These are phyloP conservation scores for Cicer arietinum DNA, from an alignment of 306 rosid species.

Conservation along the genomic window DNA sequence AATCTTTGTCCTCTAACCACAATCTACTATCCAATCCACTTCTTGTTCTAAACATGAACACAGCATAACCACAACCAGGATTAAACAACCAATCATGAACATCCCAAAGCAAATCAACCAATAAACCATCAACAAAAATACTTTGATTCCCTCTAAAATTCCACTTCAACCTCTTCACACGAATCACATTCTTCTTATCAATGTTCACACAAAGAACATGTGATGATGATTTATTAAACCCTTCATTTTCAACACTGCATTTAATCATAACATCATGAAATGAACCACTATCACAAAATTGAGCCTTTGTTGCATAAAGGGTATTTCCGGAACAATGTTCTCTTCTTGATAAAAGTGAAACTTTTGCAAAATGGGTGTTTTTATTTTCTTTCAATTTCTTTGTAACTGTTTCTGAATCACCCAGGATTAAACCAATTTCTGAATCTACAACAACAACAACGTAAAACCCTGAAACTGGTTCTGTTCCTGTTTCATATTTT, in stretches of 20 bases:
- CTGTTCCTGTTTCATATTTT: conserved; percentile 67
- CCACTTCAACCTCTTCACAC: conserved; percentile 92
- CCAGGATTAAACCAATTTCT: conserved; percentile 68
- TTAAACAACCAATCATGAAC: conserved; percentile 95
- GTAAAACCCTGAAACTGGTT: conserved; percentile 73
- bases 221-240: conserved; percentile 35
- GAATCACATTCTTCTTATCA: conserved; percentile 80
- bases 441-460: conserved; percentile 66
- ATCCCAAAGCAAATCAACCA: conserved; percentile 97
- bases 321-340: conserved; percentile 73
- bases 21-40: conserved; percentile 87
- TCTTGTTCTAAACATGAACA: conserved; percentile 92
- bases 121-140: conserved; percentile 83
- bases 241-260: conserved; percentile 68
- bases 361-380: conserved; percentile 40
- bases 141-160: conserved; percentile 95
- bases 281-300: conserved; percentile 69
- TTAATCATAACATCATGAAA: conserved; percentile 70
- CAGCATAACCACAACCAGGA: conserved; percentile 65
- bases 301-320: conserved; percentile 71
- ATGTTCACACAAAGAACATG: conserved; percentile 67
- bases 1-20: conserved; percentile 79
- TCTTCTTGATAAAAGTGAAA: conserved; percentile 57
- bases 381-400: conserved; percentile 48
- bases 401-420: conserved; percentile 58